Conservation (phyloP, 768 basidiomycete species). For the Leccinum arenicola region DNA sequence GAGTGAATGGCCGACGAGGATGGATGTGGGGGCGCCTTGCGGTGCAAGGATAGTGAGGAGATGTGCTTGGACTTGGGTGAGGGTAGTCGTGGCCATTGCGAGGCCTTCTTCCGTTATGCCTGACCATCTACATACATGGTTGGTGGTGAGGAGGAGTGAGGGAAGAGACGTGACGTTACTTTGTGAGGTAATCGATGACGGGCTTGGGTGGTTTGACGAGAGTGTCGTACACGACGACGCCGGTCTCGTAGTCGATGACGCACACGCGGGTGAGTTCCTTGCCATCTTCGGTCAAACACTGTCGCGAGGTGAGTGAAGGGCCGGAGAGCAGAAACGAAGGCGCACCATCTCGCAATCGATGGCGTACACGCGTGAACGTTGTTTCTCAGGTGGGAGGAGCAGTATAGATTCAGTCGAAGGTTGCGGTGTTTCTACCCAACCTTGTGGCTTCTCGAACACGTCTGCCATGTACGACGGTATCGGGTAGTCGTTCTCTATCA, state of each 20-base stretch:
- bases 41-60: conserved; percentile 63
- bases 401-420: conserved; percentile 31
- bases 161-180: conserved; percentile 40
- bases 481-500: conserved; percentile 94
- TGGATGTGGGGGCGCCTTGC: conserved; percentile 51
- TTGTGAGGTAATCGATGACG: conserved; percentile 89
- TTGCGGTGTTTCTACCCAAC: conserved; percentile 83
- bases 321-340: not conserved
- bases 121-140: conserved; percentile 62
- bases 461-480: conserved; percentile 83
- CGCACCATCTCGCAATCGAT: conserved; percentile 97
- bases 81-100: conserved; percentile 67
- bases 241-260: conserved; percentile 73
- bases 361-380: conserved; percentile 62
- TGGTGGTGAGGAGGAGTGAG: not conserved
- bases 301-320: not conserved
- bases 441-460: conserved; percentile 57
- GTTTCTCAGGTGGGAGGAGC: conserved; percentile 29
- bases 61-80: conserved; percentile 72
- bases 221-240: conserved; percentile 78
- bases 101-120: conserved; percentile 84
- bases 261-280: conserved; percentile 87
- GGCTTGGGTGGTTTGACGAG: conserved; percentile 86
- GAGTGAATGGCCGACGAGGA: conserved; percentile 92
- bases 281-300: conserved; percentile 90